A percentile compares a stretch with the other conserved stretches of the same genome.
Evolutionary conservation across 2,329 filamentous ascomycete species (phyloP).

Genomic region (Shiraia bambusicola): DNA sequence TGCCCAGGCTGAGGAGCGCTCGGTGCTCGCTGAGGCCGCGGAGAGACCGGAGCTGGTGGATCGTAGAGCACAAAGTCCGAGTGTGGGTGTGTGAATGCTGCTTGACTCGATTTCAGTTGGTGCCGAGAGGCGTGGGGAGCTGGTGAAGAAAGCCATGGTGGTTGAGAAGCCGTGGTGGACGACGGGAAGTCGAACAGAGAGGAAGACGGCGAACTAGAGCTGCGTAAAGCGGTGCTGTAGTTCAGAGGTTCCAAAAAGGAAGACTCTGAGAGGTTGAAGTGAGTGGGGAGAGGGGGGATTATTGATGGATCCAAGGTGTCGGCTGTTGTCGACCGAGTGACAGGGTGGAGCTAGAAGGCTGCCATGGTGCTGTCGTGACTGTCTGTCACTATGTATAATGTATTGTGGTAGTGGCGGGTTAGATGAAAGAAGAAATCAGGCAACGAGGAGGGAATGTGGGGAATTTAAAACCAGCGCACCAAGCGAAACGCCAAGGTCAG

Average conservation of each 20-base stretch:
- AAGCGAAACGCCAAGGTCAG: conserved; percentile 21
- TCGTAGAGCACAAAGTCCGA: conserved; percentile 81
- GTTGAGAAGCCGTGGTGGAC: conserved; percentile 78
- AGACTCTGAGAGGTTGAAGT: conserved; percentile 40
- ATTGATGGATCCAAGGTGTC: conserved; percentile 36
- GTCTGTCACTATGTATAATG: conserved; percentile 26
- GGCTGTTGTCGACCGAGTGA: conserved; percentile 29
- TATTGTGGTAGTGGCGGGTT: conserved; percentile 21
- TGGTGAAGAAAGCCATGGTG: conserved; percentile 78
- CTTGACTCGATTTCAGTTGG: conserved; percentile 49
- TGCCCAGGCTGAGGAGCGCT: conserved; percentile 56
- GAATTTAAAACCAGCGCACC: conserved; percentile 22
- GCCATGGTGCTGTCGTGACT: conserved; percentile 37
- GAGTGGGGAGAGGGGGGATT: conserved; percentile 28
- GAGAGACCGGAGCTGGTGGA: conserved; percentile 47
- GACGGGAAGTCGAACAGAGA: conserved; percentile 67
- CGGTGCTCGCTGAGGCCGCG: conserved; percentile 52
- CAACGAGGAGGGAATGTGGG: conserved; percentile 29
- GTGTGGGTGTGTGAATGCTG: conserved; percentile 52
- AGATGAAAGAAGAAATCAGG: conserved; percentile 31
- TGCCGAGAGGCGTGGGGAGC: conserved; percentile 53
- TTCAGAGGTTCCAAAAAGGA: conserved; percentile 59
- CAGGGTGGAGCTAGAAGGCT: conserved; percentile 40
- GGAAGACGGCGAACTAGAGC: conserved; percentile 58
- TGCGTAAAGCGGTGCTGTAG: conserved; percentile 63